phyloP scores from a whole-genome alignment of 2,329 filamentous ascomycete genomes.

The Ascochyta fabae region DNA sequence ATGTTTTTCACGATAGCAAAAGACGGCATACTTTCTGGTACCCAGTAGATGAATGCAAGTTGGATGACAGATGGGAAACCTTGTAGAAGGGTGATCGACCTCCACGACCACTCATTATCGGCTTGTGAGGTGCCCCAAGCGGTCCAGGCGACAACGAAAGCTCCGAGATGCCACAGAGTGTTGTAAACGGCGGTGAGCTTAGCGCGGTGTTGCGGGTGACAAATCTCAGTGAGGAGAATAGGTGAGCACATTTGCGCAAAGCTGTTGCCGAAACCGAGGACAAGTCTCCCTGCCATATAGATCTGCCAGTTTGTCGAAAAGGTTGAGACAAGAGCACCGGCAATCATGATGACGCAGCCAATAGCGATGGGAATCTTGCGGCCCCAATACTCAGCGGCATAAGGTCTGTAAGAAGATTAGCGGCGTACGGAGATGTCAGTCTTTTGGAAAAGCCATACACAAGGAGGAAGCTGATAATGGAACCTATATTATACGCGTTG shows the following conservation, averaged over 20 bases:
- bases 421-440: not conserved
- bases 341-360: slow-evolving; percentile 55
- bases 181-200: slow-evolving; percentile 71
- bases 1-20: not conserved
- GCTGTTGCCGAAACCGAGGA: slow-evolving; percentile 72
- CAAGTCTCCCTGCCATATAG: slow-evolving; percentile 65
- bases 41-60: slow-evolving; percentile 64
- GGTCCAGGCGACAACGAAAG: slow-evolving; percentile 65
- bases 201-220: slow-evolving; percentile 71
- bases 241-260: slow-evolving; percentile 69
- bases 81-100: slow-evolving; percentile 61
- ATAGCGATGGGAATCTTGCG: slow-evolving; percentile 51
- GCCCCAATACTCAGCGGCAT: slow-evolving; percentile 53
- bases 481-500: slow-evolving; percentile 53
- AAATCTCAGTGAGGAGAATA: slow-evolving; percentile 69
- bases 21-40: slow-evolving; percentile 59
- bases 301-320: slow-evolving; percentile 43
- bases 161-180: slow-evolving; percentile 69
- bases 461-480: slow-evolving; percentile 46
- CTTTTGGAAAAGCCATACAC: slow-evolving; percentile 10
- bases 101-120: slow-evolving; percentile 57
- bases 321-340: slow-evolving; percentile 46
- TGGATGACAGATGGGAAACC: slow-evolving; percentile 60
- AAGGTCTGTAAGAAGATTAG: slow-evolving; percentile 23
- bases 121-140: slow-evolving; percentile 50